Conservation (phyloP, 139 green algal species). For the Coelastrella sp. region DNA sequence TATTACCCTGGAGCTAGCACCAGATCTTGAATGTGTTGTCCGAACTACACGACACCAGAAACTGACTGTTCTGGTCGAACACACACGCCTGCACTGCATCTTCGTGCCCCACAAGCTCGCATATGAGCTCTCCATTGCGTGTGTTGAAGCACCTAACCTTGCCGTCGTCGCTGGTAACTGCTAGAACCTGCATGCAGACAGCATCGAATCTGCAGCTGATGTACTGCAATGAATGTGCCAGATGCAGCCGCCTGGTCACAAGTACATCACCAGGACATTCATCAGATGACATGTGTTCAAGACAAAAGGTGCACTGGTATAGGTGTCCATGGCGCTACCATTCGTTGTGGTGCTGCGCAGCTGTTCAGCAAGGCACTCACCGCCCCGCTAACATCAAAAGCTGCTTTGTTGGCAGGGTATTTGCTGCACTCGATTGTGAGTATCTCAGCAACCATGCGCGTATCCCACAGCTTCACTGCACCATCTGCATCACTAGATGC, state of each 20-base stretch:
- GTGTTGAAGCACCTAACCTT: slow-evolving; percentile 65
- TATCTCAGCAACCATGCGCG: slow-evolving; percentile 86
- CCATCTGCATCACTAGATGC: slow-evolving; percentile 77
- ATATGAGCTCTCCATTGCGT: slow-evolving; percentile 56
- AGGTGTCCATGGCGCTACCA: too few species aligned
- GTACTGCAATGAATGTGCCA: background rate
- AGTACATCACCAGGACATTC: too few species aligned
- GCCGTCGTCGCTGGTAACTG: slow-evolving; percentile 80
- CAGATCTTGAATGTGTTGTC: slow-evolving; percentile 80
- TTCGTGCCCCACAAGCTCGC: slow-evolving; percentile 79
- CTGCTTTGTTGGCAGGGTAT: slow-evolving; percentile 76
- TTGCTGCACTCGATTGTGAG: slow-evolving; percentile 63
- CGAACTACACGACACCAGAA: slow-evolving; percentile 75
- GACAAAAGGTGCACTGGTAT: too few species aligned
- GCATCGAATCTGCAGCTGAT: background rate
- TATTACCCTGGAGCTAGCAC: too few species aligned
- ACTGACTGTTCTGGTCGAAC: slow-evolving; percentile 75
- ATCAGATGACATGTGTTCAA: too few species aligned
- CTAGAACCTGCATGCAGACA: slow-evolving; percentile 69
- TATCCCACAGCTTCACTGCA: slow-evolving; percentile 88
- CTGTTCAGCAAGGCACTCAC: slow-evolving; percentile 12
- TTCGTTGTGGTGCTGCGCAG: too few species aligned
- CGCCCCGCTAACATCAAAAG: slow-evolving; percentile 73
- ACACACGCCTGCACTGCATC: slow-evolving; percentile 79
- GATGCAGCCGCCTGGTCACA: too few species aligned